These are phyloP conservation scores for Fomitopsis schrenkii DNA, from an alignment of 1,284 basidiomycete genomes.

Conservation along the genomic window DNA sequence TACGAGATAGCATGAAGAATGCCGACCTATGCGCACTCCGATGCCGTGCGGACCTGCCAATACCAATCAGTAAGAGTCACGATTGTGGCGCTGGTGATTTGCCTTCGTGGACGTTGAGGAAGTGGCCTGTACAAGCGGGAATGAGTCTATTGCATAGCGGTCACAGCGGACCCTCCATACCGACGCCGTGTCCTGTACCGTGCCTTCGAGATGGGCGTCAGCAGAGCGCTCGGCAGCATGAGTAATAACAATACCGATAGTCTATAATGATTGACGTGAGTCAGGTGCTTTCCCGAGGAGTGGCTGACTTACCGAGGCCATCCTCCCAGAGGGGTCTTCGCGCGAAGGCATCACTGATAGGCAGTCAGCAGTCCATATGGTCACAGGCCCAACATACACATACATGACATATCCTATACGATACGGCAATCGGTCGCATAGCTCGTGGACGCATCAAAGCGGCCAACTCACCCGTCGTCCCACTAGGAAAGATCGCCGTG, in stretches of 20 bases:
- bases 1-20: not conserved
- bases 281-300: not conserved
- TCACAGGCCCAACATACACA: not conserved
- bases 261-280: conserved; percentile 18
- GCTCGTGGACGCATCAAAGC: not conserved
- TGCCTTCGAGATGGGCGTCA: conserved; percentile 40
- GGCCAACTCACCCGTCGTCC: conserved; percentile 67
- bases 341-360: conserved; percentile 77
- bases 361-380: not conserved
- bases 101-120: conserved; percentile 91
- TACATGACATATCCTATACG: conserved; percentile 46
- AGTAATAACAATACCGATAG: conserved; percentile 24
- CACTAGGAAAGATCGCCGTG: conserved; percentile 79
- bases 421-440: not conserved
- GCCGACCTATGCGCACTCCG: conserved; percentile 68
- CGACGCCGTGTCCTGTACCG: conserved; percentile 93
- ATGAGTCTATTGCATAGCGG: not conserved
- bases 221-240: not conserved
- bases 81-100: not conserved
- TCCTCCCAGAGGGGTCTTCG: conserved; percentile 87
- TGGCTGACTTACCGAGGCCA: conserved; percentile 62
- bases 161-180: conserved; percentile 13
- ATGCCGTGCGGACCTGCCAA: conserved; percentile 78
- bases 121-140: conserved; percentile 47
- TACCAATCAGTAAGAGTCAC: not conserved